Percentiles rank a stretch among this genome's conserved stretches.
Evolutionary conservation across 2,329 filamentous ascomycete species (phyloP).

Genomic region (Penicillium concentricum): DNA sequence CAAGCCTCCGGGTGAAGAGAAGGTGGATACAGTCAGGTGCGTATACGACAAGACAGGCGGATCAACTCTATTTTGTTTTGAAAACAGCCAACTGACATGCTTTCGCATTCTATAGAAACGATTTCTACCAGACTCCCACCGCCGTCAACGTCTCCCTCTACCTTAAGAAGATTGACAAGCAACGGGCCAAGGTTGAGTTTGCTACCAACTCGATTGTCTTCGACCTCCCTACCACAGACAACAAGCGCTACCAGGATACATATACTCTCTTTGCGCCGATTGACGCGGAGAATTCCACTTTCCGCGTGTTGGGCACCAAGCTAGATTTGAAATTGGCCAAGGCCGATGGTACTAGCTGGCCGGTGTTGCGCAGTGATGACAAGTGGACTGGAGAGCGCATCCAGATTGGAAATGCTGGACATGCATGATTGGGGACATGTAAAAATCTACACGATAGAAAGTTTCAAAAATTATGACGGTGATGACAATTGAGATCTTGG

Average conservation of each 20-base stretch:
- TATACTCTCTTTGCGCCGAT: constrained; percentile 77
- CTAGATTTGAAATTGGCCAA: constrained; percentile 74
- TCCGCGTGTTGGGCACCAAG: constrained; percentile 85
- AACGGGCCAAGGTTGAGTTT: constrained; percentile 71
- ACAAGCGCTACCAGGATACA: constrained; percentile 74
- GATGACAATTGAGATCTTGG: constrained; percentile 4
- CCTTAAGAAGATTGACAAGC: constrained; percentile 94
- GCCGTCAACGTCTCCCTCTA: constrained; percentile 89
- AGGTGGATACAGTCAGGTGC: constrained; percentile 74
- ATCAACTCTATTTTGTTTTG: not conserved
- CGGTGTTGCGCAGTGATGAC: constrained; percentile 78
- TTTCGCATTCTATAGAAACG: constrained; percentile 55
- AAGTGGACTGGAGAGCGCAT: constrained; percentile 74
- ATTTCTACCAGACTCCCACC: constrained; percentile 90
- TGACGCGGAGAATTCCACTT: constrained; percentile 70
- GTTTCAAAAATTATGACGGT: constrained; percentile 6
- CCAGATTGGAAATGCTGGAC: constrained; percentile 79
- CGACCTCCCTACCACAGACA: constrained; percentile 81
- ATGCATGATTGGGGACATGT: constrained; percentile 39
- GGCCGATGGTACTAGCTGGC: constrained; percentile 77
- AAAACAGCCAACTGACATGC: constrained; percentile 3
- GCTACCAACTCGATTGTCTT: constrained; percentile 62
- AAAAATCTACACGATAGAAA: constrained; percentile 8
- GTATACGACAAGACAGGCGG: constrained; percentile 23
- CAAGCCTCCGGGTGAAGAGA: constrained; percentile 69